A percentile compares a stretch with the other conserved stretches of the same genome.
phyloP scores from a whole-genome alignment of 108 stramenopile species.

The Skeletonema potamos region DNA sequence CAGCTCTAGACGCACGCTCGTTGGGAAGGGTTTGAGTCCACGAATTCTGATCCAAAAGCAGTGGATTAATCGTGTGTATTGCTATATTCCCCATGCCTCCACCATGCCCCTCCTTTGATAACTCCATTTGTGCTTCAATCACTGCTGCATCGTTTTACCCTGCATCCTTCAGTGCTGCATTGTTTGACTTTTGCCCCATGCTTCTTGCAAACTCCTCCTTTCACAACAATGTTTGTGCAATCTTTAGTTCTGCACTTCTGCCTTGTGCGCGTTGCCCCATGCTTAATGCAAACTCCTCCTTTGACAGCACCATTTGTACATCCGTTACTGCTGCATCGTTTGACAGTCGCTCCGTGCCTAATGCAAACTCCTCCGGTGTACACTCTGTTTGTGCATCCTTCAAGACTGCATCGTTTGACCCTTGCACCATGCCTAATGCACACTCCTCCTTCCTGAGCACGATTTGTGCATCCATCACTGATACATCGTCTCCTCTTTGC shows the following conservation, averaged over 20 bases:
- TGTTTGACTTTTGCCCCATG: conserved; percentile 1
- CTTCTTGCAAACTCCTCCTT: not conserved
- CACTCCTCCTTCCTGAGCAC: not conserved
- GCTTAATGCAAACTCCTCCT: not conserved
- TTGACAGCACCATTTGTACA: not conserved
- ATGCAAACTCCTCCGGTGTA: not conserved
- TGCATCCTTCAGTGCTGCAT: not conserved
- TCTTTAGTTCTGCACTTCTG: not conserved
- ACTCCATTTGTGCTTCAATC: too few species aligned
- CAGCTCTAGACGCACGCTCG: too few species aligned
- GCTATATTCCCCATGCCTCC: too few species aligned
- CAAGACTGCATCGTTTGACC: too few species aligned
- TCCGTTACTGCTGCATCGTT: not conserved
- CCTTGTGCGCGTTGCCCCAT: not conserved
- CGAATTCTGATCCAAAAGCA: too few species aligned
- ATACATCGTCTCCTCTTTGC: not conserved
- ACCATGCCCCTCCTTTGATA: too few species aligned
- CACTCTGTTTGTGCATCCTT: not conserved
- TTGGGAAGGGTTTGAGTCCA: too few species aligned
- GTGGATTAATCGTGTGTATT: too few species aligned
- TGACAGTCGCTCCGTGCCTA: not conserved
- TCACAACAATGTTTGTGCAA: not conserved
- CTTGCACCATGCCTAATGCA: too few species aligned
- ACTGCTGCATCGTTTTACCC: too few species aligned
- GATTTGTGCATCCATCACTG: not conserved